Evolutionary conservation across 257 asterid genomes (phyloP), one percentile per base, ranked within the genome.

Genomic region (Scutellaria baicalensis): DNA sequence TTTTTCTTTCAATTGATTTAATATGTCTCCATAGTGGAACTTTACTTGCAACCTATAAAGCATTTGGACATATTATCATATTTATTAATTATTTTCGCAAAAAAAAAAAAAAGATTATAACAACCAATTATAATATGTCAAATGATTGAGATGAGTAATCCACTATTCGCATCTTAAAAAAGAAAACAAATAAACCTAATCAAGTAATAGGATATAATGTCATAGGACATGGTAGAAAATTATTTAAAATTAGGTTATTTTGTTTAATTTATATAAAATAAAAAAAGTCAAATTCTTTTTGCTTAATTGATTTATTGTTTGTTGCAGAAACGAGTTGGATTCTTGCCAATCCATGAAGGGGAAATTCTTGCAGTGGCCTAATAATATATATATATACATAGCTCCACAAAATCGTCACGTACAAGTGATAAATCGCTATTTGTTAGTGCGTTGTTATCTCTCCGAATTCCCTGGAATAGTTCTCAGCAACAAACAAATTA

Each of bases 241-340:
- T 27, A 27, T 27, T 27, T 27, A 27, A 2, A 27, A 27, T 27
- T 27, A 27, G 0, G 2, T 27, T 27, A 1, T 27, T 27, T 27
- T 23, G 33, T 27, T 0, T 27, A 27, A 27, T 27, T 27, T 27
- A 27, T 27, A 23, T 23, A 23, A 1, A 23, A 23, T 2, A 27
- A 27, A 5, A 27, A 27, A 27, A 27, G 0, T 2, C 4, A 27
- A 27, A 27, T 1, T 4, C 4, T 27, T 2, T 27, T 27, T 27
- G 4, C 33, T 27, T 27, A 27, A 27, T 27, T 38, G 7, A 36
- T n/a, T 9, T 58, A 3, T 6, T 66, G 3, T 18, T 18, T 68
- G 0, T 69, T 88, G 86, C 96, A 93, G 98, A 93, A 78, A 64
- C 85, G 89, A 62, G 97, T 93, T 51, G 96, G 96, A 51, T 93